Base-by-base conservation (phyloP, 2,329 filamentous ascomycete species). In the Colletotrichum nymphaeae region DNA sequence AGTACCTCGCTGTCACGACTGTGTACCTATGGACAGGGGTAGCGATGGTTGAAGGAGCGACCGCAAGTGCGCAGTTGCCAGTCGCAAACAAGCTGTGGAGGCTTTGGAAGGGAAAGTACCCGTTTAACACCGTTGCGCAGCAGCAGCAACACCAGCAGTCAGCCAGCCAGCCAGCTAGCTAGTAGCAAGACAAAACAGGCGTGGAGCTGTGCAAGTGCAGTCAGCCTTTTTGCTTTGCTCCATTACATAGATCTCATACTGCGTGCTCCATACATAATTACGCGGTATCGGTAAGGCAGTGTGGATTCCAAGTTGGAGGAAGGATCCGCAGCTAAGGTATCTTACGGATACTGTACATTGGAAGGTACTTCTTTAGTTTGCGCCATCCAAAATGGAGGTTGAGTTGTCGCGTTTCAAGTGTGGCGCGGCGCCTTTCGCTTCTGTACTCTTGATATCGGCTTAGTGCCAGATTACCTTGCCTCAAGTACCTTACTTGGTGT, bases 331-430 rank as follows among this genome's bases (percentile, higher is more conserved):
- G 42, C 19, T 22, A 1, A 49, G 42, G 42, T 24, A 9, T 30
- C 19, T 52, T n/a, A 35, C 14, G 52, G 62, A 35, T 12, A 35
- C 32, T 35, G 32, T 35, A 35, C 32, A 35, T 11, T 35, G 32
- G 32, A 12, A 14, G 49, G 42, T 49, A 22, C 42, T 42, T 52
- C 42, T 52, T 53, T 53, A 24, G 35, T 22, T 53, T 58, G 55
- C 67, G 55, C 55, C 53, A 70, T 24, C 32, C 28, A 16, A 53
- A 49, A 59, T 46, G 22, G 32, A 53, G 65, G 30, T 42, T 49
- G 42, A 60, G 35, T 59, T 64, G 30, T 64, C 59, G 66, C 59
- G 70, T 73, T 73, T 73, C 70, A 1, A 60, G 60, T 69, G 66
- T 73, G 66, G 66, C 70, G 66, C 66, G 53, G 70, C 26, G 19